A percentile compares a stretch with the other conserved stretches of the same genome.
Conservation (phyloP, 257 asterid species). For the Galeopsis tetrahit region DNA sequence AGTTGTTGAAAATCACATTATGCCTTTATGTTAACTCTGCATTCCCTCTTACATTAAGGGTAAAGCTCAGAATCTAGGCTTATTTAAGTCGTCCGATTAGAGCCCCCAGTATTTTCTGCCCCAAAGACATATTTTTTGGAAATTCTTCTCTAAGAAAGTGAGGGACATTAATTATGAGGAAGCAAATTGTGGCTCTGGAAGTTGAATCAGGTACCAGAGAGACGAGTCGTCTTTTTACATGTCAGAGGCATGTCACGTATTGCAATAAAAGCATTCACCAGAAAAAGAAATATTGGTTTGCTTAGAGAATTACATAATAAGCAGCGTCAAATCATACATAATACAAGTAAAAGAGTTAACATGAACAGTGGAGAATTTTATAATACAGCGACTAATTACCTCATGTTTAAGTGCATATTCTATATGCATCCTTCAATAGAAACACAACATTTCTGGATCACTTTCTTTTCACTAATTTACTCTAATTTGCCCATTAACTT, state of each 20-base stretch:
- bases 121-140: slow-evolving; percentile 9
- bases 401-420: neutral
- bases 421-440: neutral
- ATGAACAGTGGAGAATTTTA: neutral
- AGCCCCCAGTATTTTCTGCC: slow-evolving; percentile 11
- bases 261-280: neutral
- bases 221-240: neutral
- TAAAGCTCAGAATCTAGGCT: neutral
- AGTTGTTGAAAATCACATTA: neutral
- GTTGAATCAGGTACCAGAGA: slow-evolving; percentile 18
- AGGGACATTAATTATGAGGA: neutral
- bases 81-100: slow-evolving; percentile 1
- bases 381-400: neutral
- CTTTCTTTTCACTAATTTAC: neutral
- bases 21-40: neutral
- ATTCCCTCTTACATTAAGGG: slow-evolving; percentile 1
- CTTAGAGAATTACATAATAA: neutral
- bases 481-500: neutral
- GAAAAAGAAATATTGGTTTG: neutral
- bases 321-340: neutral
- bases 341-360: neutral
- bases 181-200: slow-evolving; percentile 7
- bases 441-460: neutral
- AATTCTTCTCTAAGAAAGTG: slow-evolving; percentile 1
- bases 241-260: slow-evolving; percentile 1